Conservation (phyloP, 495 filamentous ascomycete species). For the Hypoxylon lenormandii region DNA sequence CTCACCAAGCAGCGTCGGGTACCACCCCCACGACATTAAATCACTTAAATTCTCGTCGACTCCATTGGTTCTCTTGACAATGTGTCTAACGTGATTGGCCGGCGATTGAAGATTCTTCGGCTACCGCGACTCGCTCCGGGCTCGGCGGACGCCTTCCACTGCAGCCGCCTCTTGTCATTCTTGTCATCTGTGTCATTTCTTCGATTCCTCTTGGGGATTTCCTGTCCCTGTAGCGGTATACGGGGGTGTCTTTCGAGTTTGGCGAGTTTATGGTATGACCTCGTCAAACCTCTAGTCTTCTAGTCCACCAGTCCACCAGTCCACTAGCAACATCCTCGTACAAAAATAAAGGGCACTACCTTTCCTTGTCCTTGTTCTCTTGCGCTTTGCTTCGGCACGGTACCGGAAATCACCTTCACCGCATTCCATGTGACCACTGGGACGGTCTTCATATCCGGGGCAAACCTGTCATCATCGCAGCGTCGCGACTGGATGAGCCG, state of each 20-base stretch:
- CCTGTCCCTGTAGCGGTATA: constrained; percentile 8
- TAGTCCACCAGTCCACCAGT: too few relatives aligned
- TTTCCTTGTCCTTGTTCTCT: constrained; percentile 21
- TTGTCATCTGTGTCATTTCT: constrained; percentile 14
- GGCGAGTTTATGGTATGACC: constrained; percentile 11
- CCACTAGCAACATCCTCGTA: not conserved
- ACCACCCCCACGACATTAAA: constrained; percentile 37
- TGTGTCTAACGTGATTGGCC: constrained; percentile 34
- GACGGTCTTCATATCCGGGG: constrained; percentile 28
- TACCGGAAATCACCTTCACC: constrained; percentile 31
- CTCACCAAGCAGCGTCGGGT: constrained; percentile 31
- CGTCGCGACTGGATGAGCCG: constrained; percentile 51
- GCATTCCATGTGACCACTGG: constrained; percentile 45
- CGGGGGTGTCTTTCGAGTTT: constrained; percentile 13
- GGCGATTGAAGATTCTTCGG: constrained; percentile 44
- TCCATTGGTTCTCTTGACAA: constrained; percentile 32
- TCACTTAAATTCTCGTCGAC: not conserved
- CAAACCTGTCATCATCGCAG: constrained; percentile 44
- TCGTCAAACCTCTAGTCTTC: too few relatives aligned
- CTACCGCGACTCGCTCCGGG: constrained; percentile 39
- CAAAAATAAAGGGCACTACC: not conserved
- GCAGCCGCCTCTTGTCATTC: constrained; percentile 34
- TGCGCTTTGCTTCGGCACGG: constrained; percentile 51
- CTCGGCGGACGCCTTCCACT: constrained; percentile 37
- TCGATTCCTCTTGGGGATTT: constrained; percentile 4